A percentile compares a stretch with the other conserved stretches of the same genome.
Conservation (phyloP, 352 stramenopile genomes). For the Globisporangium rhizosaccharum region DNA sequence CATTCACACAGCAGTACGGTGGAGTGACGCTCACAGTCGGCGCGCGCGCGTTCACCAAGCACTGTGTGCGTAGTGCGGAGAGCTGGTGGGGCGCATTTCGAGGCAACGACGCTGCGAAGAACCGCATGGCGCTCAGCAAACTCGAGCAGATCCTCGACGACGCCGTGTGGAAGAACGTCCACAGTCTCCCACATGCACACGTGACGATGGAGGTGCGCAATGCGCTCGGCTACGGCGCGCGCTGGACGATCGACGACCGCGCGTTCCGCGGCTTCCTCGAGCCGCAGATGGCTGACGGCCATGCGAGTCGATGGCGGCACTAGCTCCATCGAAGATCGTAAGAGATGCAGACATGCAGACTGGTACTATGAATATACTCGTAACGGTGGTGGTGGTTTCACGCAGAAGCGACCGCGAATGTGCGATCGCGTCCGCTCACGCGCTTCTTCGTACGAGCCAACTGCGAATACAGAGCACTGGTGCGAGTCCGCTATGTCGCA, state of each 20-base stretch:
- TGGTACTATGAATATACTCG: neutral
- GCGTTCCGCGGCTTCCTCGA: conserved; percentile 82
- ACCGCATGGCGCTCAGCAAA: conserved; percentile 42
- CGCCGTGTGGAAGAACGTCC: conserved; percentile 77
- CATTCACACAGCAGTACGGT: conserved; percentile 41
- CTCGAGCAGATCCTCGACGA: conserved; percentile 45
- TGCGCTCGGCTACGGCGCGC: conserved; percentile 58
- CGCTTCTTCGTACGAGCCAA: too few species aligned
- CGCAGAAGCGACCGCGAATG: too few species aligned
- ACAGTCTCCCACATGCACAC: conserved; percentile 63
- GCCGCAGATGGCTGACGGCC: conserved; percentile 70
- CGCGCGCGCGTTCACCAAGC: conserved; percentile 72
- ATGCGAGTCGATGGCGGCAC: conserved; percentile 71
- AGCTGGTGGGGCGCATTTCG: conserved; percentile 61
- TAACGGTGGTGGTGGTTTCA: too few species aligned
- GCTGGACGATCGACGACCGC: conserved; percentile 58
- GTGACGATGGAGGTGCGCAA: conserved; percentile 73
- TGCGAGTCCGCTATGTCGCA: too few species aligned
- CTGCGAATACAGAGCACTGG: too few species aligned
- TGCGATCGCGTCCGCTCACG: neutral
- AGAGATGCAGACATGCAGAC: too few species aligned
- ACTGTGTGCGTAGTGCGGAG: conserved; percentile 58
- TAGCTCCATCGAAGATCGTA: conserved; percentile 7
- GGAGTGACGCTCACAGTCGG: conserved; percentile 59
- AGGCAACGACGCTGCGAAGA: conserved; percentile 68